phyloP scores from a whole-genome alignment of 108 stramenopile genomes.

The Seminavis robusta region DNA sequence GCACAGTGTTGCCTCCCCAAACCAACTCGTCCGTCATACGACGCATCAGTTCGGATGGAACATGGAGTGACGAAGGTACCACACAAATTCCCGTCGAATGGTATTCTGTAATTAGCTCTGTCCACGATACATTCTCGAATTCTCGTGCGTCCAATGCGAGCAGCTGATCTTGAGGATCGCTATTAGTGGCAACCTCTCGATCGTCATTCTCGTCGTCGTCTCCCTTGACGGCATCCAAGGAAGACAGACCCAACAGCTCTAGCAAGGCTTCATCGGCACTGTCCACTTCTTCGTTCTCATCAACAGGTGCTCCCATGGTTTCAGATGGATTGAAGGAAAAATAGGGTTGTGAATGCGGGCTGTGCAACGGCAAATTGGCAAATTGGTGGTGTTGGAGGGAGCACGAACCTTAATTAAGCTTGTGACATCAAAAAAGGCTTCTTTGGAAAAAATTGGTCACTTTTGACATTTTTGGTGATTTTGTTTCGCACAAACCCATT shows the following conservation, averaged over 20 bases:
- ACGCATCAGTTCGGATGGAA: conserved; percentile 42
- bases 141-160: neutral
- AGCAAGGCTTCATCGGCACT: conserved; percentile 55
- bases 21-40: conserved; percentile 56
- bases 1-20: conserved; percentile 26
- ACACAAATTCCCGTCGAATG: conserved; percentile 25
- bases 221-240: conserved; percentile 12
- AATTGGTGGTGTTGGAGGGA: no score
- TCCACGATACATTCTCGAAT: neutral
- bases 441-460: no score
- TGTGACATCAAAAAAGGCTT: no score
- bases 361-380: no score
- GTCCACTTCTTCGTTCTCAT: conserved; percentile 16
- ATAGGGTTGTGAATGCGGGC: no score
- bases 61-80: conserved; percentile 37
- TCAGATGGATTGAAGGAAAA: no score
- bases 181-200: neutral
- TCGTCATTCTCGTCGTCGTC: conserved; percentile 14
- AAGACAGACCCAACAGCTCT: conserved; percentile 57
- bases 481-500: no score
- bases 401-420: no score
- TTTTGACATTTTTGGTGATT: no score
- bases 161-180: neutral
- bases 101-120: conserved; percentile 13
- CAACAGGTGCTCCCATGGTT: no score